Evolutionary conservation across 257 asterid genomes (phyloP).

Genomic region (Solanum bulbocastanum): DNA sequence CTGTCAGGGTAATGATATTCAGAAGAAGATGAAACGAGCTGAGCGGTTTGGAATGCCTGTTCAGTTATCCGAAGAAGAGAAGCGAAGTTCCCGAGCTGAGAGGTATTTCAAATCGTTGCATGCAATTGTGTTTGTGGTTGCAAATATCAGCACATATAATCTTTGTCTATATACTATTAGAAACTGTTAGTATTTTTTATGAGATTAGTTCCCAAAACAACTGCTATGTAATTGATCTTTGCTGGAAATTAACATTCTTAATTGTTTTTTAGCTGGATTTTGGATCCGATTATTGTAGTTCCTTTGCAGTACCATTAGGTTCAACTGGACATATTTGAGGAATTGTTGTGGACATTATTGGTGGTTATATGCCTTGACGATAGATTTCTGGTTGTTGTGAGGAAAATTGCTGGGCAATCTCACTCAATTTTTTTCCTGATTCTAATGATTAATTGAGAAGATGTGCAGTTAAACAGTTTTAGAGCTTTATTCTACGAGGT

Average conservation of each 20-base stretch:
- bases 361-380: not conserved
- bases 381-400: not conserved
- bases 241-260: not conserved
- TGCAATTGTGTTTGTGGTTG: not conserved
- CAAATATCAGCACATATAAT: not conserved
- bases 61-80: conserved; percentile 68
- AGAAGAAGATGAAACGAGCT: conserved; percentile 86
- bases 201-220: not conserved
- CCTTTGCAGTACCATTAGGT: not conserved
- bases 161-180: not conserved
- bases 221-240: not conserved
- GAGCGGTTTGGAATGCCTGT: conserved; percentile 91
- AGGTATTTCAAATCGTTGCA: conserved; percentile 27
- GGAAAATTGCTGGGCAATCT: not conserved
- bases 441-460: not conserved
- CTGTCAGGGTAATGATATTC: conserved; percentile 18
- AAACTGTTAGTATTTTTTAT: not conserved
- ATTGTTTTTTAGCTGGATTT: not conserved
- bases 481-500: not conserved
- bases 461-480: not conserved
- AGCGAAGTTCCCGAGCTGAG: conserved; percentile 85
- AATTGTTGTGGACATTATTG: not conserved
- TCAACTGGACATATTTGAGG: not conserved
- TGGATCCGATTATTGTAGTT: not conserved
- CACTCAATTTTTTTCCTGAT: not conserved